Conservation (phyloP, 805 yeast species). For the Danielia oregonensis region DNA sequence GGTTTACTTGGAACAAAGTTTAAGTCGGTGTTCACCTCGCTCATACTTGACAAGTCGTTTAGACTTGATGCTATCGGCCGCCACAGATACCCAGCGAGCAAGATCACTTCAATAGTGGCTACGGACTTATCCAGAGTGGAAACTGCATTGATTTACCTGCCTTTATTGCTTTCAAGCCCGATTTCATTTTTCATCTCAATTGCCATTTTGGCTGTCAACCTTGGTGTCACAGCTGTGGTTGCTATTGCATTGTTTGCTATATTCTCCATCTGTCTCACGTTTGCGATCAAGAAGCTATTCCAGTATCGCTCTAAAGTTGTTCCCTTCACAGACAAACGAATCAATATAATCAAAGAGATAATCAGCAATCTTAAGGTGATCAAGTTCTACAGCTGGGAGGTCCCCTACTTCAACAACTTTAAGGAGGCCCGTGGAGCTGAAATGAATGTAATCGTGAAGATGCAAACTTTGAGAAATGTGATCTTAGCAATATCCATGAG, state of each 20-base stretch:
- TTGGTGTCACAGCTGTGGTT: conserved; percentile 5
- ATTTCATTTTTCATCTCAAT: conserved; percentile 6
- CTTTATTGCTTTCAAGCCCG: neutral
- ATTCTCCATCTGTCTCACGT: conserved; percentile 2
- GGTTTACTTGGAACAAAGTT: conserved; percentile 4
- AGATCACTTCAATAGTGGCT: conserved; percentile 7
- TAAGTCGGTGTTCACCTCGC: conserved; percentile 3
- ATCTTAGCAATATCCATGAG: conserved; percentile 5
- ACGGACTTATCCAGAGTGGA: conserved; percentile 8
- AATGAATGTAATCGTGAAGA: conserved; percentile 4
- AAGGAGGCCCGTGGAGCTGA: conserved; percentile 1
- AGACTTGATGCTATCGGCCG: conserved; percentile 1
- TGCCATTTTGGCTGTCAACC: conserved; percentile 5
- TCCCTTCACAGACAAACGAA: conserved; percentile 23
- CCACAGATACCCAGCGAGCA: conserved; percentile 3
- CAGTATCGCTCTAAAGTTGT: conserved; percentile 55
- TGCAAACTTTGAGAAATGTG: conserved; percentile 3
- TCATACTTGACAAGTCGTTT: conserved; percentile 8
- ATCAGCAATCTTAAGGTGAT: conserved; percentile 7
- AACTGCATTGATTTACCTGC: conserved; percentile 4
- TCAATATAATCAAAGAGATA: conserved; percentile 5
- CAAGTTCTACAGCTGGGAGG: conserved; percentile 11
- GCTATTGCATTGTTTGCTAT: conserved; percentile 6
- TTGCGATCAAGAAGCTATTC: conserved; percentile 35
- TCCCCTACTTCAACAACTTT: conserved; percentile 4